Evolutionary conservation across 2,329 filamentous ascomycete species (phyloP), one percentile per base, ranked within the genome.

Genomic region (Fusarium sp.): DNA sequence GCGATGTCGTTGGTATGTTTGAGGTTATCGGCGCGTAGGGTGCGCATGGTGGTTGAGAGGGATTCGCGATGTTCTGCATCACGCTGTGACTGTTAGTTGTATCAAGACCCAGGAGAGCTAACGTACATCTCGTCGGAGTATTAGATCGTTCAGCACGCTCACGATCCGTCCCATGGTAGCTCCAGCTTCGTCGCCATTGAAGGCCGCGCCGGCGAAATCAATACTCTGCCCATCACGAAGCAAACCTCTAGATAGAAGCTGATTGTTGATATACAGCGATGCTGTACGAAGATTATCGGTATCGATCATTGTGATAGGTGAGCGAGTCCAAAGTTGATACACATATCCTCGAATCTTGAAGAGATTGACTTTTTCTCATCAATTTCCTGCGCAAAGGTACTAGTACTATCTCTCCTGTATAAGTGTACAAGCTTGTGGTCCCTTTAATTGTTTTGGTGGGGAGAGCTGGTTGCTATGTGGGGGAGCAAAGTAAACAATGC

Each of bases 121-220:
- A 70, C 81, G 51, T 86, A 97, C 94, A 82, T 99, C 96, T 86
- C 95, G 90, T 75, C 95, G 90, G 68, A 98, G 82, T 67, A 99
- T 94, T 76, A 99, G 84, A 80, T 99, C 96, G 82, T 99, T 98
- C 55, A 99, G 91, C 30, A 99, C 88, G 80, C 96, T 93, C 84
- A 99, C 98, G 77, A 98, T 92, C 75, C 91, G 90, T 26, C 93
- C 92, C 91, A 96, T 96, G 24, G 93, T 93, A 57, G 88, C 89
- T 6, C 79, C 71, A 30, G 82, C 80, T 47, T 87, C 88, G 42
- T 89, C 87, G 24, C 89, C 89, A 24, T 88, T 87, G 60, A 66
- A 70, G 9, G 89, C 89, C 14, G 93, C 92, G 71, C 90, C 86
- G 68, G 93, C 91, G 81, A 99, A 99, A 82, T 98, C 92, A 82